Base-by-base conservation (phyloP, 208 protist species). In the Trypanosoma theileri region DNA sequence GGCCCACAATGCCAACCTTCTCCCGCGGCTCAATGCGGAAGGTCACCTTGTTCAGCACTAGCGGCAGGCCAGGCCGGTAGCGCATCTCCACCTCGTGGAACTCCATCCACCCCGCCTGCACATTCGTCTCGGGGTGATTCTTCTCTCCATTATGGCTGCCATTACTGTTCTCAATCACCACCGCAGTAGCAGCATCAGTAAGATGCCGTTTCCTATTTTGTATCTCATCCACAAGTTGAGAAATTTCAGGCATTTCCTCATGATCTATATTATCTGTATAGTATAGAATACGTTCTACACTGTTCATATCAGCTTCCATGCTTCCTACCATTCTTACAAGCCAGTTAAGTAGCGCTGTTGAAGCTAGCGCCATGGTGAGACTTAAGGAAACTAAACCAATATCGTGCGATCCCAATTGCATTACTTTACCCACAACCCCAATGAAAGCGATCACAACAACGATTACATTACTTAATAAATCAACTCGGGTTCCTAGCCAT, bases 401-500 rank as follows among this genome's bases (percentile, higher is more conserved):
- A 48, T 73, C 79, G 17, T 78, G 59, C n/a, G 28, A 40, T 0
- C 56, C 61, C 10, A 68, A 41, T 11, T 59, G 11, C 10, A 57
- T 28, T 46, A 81, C 78, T 69, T 72, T 87, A 26, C 72, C 67
- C 1, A 84, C 19, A 44, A 91, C 82, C n/a, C 79, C 86, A 31
- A 72, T 13, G 17, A 80, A 24, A 13, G 80, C 81, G 12, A 92
- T 75, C 12, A 66, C 41, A 13, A 78, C 66, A 42, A 87, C 73
- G 12, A 85, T 58, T 45, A 85, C n/a, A 63, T 77, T 89, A 59
- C 89, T 95, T 28, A 98, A 51, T 21, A 92, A 73, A 63, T 98
- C 93, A 0, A 98, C 56, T 22, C 96, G 73, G 0, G 98, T 62
- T 13, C 69, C 82, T 3, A 98, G 64, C 96, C 96, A 98, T n/a